A percentile compares a stretch with the other conserved stretches of the same genome.
Conservation (phyloP, 169 alveolate genomes). For the Plasmodium sp. region DNA sequence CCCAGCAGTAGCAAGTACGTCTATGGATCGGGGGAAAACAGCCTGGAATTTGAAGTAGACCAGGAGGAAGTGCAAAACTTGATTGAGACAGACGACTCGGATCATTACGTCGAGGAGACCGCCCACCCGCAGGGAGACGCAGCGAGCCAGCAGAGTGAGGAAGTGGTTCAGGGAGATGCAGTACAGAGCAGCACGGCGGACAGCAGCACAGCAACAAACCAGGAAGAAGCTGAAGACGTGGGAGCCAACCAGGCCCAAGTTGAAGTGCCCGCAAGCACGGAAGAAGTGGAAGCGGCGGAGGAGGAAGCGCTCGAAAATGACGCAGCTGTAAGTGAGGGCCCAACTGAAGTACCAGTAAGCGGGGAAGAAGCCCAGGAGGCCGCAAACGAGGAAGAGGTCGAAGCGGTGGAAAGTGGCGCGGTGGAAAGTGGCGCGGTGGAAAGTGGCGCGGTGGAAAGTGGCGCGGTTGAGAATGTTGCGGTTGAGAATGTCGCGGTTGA, state of each 20-base stretch:
- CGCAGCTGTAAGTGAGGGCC: no score
- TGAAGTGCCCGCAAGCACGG: not conserved
- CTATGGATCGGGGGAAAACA: not conserved
- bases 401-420: not conserved
- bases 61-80: not conserved
- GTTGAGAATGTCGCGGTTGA: not conserved
- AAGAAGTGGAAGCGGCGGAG: not conserved
- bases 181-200: not conserved
- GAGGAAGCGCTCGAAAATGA: not conserved
- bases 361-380: not conserved
- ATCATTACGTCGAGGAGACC: no score
- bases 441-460: not conserved
- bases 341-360: not conserved
- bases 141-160: no score
- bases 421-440: not conserved
- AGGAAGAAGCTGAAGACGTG: no score
- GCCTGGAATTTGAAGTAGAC: not conserved
- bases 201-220: not conserved
- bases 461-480: not conserved
- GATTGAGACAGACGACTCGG: not conserved
- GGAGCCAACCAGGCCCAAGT: not conserved
- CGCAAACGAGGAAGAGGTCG: not conserved
- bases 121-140: no score
- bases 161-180: no score
- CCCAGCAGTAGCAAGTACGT: not conserved